phyloP scores from a whole-genome alignment of 1,284 basidiomycete species.

The Schizophyllum commune region DNA sequence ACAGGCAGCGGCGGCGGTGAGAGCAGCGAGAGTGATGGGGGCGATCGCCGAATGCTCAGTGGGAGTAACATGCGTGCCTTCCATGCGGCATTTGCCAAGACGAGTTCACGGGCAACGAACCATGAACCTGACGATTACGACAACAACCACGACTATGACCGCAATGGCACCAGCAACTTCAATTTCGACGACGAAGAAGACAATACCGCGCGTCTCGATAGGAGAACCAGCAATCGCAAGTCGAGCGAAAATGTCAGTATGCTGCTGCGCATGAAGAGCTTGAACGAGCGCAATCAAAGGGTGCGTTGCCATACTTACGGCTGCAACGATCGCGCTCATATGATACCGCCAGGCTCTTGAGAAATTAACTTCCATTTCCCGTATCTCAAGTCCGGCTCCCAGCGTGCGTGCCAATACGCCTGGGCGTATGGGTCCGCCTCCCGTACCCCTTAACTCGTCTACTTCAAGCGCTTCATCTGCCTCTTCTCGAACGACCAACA shows the following conservation, averaged over 20 bases:
- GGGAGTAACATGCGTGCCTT: slow-evolving; percentile 19
- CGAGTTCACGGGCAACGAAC: slow-evolving; percentile 17
- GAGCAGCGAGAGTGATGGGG: not conserved
- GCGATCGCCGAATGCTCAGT: slow-evolving; percentile 17
- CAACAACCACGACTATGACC: slow-evolving; percentile 20
- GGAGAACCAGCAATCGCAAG: slow-evolving; percentile 27
- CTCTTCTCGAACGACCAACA: slow-evolving; percentile 18
- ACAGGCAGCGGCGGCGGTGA: slow-evolving; percentile 13
- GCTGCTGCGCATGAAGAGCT: slow-evolving; percentile 57
- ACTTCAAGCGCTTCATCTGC: slow-evolving; percentile 23
- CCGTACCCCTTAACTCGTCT: slow-evolving; percentile 20
- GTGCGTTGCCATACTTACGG: slow-evolving; percentile 29
- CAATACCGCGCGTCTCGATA: slow-evolving; percentile 48
- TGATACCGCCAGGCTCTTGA: slow-evolving; percentile 45
- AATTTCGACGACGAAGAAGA: slow-evolving; percentile 46
- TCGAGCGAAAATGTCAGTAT: slow-evolving; percentile 48
- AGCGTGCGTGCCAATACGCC: slow-evolving; percentile 19
- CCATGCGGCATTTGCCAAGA: slow-evolving; percentile 22
- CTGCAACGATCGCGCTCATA: not conserved
- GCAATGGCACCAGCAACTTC: slow-evolving; percentile 13
- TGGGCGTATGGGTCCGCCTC: slow-evolving; percentile 20
- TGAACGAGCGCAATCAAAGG: slow-evolving; percentile 65
- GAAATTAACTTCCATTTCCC: slow-evolving; percentile 52
- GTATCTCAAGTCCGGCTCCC: slow-evolving; percentile 35
- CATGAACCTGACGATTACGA: slow-evolving; percentile 18